Evolutionary conservation across 2,329 filamentous ascomycete genomes (phyloP).

Genomic region (Cercospora zeina): DNA sequence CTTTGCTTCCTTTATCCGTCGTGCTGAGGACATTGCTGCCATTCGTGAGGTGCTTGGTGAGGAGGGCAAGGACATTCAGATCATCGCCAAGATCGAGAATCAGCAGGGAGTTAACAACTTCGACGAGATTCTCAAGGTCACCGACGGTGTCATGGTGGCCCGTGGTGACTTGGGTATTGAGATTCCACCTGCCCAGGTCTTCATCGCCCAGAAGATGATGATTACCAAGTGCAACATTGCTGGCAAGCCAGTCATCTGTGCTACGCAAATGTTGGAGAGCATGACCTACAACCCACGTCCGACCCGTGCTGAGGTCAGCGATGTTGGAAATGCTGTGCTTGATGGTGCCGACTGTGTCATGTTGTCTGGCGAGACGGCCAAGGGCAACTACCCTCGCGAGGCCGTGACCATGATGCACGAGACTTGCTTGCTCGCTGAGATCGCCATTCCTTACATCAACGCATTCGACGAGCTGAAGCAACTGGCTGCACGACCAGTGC

Average conservation of each 20-base stretch:
- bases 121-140: slow-evolving; percentile 90
- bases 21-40: slow-evolving; percentile 85
- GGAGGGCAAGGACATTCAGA: slow-evolving; percentile 94
- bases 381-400: slow-evolving; percentile 90
- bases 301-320: slow-evolving; percentile 96
- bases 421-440: slow-evolving; percentile 93
- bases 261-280: slow-evolving; percentile 99
- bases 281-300: slow-evolving; percentile 99
- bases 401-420: slow-evolving; percentile 98
- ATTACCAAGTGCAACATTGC: slow-evolving; percentile 99
- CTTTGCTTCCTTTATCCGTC: slow-evolving; percentile 97
- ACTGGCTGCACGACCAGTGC: slow-evolving; percentile 77
- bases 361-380: slow-evolving; percentile 98
- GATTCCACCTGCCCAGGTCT: slow-evolving; percentile 97
- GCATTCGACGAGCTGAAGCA: slow-evolving; percentile 94
- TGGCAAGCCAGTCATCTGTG: slow-evolving; percentile 98
- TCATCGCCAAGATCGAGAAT: slow-evolving; percentile 99
- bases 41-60: slow-evolving; percentile 90
- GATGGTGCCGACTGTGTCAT: slow-evolving; percentile 99
- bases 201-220: slow-evolving; percentile 99
- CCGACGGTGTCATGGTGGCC: slow-evolving; percentile 99
- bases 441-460: slow-evolving; percentile 94
- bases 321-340: slow-evolving; percentile 96
- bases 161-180: slow-evolving; percentile 98
- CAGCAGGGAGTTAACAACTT: slow-evolving; percentile 99